phyloP scores from a whole-genome alignment of 352 stramenopile genomes.

The Vaucheria bursata region DNA sequence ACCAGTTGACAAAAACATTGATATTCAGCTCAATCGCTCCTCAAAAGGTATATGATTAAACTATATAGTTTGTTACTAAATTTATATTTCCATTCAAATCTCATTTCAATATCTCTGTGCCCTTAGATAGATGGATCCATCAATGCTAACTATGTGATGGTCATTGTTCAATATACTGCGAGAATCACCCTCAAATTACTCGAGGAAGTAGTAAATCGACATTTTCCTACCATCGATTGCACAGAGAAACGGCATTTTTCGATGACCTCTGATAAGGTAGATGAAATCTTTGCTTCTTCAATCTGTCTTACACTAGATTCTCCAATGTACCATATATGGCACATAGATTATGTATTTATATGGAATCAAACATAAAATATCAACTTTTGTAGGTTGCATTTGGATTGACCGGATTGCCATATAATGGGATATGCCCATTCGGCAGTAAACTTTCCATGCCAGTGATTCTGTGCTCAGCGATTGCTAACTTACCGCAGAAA shows the following conservation, averaged over 20 bases:
- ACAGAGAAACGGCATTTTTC: neutral
- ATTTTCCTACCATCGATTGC: neutral
- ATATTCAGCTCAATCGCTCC: slow-evolving; percentile 45
- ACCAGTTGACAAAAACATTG: slow-evolving; percentile 49
- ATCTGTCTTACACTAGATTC: too few relatives aligned
- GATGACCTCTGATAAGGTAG: neutral
- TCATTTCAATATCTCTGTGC: neutral
- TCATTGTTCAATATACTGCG: slow-evolving; percentile 47
- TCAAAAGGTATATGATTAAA: slow-evolving; percentile 5
- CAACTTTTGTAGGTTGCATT: slow-evolving; percentile 20
- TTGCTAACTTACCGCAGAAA: slow-evolving; percentile 7
- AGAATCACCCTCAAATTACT: slow-evolving; percentile 12
- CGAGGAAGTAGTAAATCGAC: neutral
- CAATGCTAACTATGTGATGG: slow-evolving; percentile 16
- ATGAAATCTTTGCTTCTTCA: neutral
- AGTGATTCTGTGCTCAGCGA: slow-evolving; percentile 33
- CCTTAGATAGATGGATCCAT: neutral
- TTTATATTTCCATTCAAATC: neutral
- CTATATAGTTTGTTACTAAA: neutral
- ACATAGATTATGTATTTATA: too few relatives aligned
- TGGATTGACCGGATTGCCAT: slow-evolving; percentile 40
- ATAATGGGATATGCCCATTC: slow-evolving; percentile 49
- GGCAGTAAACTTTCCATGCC: slow-evolving; percentile 29
- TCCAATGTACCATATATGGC: too few relatives aligned
- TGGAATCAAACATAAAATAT: too few relatives aligned